Conservation (phyloP, 2,329 filamentous ascomycete genomes). For the Rhexocercosporidium sp. region DNA sequence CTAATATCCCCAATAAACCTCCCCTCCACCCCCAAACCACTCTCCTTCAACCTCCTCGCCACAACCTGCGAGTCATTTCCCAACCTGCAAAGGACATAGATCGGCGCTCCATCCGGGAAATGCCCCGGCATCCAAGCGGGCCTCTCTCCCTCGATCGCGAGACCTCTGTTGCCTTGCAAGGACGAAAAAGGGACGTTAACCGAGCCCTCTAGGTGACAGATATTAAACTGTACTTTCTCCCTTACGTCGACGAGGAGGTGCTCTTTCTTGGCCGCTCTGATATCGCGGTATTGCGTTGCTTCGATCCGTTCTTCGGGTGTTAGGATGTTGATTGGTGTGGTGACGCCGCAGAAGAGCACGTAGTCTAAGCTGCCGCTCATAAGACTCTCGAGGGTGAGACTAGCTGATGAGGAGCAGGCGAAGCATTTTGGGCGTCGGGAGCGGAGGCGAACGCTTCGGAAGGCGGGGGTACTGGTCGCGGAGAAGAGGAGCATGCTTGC, state of each 20-base stretch:
- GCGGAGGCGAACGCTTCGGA: slow-evolving; percentile 78
- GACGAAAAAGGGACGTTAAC: slow-evolving; percentile 75
- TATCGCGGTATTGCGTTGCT: slow-evolving; percentile 58
- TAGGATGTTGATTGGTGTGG: slow-evolving; percentile 60
- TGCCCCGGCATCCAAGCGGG: slow-evolving; percentile 48
- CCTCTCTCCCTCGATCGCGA: slow-evolving; percentile 18
- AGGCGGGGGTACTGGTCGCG: slow-evolving; percentile 58
- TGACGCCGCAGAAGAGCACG: slow-evolving; percentile 79
- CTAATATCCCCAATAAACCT: slow-evolving; percentile 71
- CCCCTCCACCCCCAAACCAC: slow-evolving; percentile 52
- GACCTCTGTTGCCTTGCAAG: slow-evolving; percentile 42
- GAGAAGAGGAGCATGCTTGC: slow-evolving; percentile 54
- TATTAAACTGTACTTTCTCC: slow-evolving; percentile 82
- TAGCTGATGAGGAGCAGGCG: slow-evolving; percentile 70
- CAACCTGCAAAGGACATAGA: slow-evolving; percentile 75
- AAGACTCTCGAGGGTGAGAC: slow-evolving; percentile 67
- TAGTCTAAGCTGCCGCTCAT: slow-evolving; percentile 77
- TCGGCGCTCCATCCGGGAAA: slow-evolving; percentile 52
- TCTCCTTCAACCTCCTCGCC: slow-evolving; percentile 66
- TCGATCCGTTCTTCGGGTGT: slow-evolving; percentile 69
- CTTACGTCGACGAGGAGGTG: slow-evolving; percentile 81
- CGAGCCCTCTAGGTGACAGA: slow-evolving; percentile 77
- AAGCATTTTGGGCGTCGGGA: slow-evolving; percentile 73
- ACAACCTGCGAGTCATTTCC: slow-evolving; percentile 82
- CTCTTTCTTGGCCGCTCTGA: slow-evolving; percentile 27